Percentiles rank a stretch among this genome's conserved stretches.
phyloP scores from a whole-genome alignment of 1,139 yeast genomes.

The Sugiyamaella sp. region DNA sequence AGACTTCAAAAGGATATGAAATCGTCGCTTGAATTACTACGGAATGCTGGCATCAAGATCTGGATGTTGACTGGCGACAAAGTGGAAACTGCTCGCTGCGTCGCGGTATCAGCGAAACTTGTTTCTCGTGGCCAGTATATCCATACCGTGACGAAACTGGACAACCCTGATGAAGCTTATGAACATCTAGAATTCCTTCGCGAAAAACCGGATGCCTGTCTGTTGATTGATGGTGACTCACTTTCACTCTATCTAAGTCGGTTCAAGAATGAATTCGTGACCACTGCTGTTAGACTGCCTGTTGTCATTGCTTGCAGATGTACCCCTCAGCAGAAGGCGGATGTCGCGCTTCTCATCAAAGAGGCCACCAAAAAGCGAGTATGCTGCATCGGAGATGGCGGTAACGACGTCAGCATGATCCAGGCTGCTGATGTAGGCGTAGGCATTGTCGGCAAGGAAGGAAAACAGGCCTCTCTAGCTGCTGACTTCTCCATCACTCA shows the following conservation, averaged over 20 bases:
- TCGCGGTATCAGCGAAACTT: conserved; percentile 89
- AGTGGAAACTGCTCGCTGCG: conserved; percentile 97
- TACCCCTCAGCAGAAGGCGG: conserved; percentile 98
- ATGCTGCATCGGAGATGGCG: conserved; percentile 99
- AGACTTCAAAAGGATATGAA: conserved; percentile 89
- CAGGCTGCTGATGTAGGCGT: conserved; percentile 99
- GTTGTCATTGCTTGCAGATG: conserved; percentile 98
- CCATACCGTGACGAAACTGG: conserved; percentile 76
- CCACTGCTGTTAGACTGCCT: conserved; percentile 74
- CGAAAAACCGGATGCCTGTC: conserved; percentile 69
- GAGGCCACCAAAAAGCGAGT: conserved; percentile 83
- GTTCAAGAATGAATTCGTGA: conserved; percentile 71
- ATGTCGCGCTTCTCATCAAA: conserved; percentile 80
- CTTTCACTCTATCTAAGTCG: conserved; percentile 66
- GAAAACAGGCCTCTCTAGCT: conserved; percentile 94
- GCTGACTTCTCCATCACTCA: conserved; percentile 96
- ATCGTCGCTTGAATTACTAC: conserved; percentile 82
- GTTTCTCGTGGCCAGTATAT: conserved; percentile 93
- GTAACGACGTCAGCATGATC: conserved; percentile 98
- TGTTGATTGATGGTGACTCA: conserved; percentile 94
- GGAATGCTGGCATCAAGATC: conserved; percentile 95
- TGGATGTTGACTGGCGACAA: conserved; percentile 99
- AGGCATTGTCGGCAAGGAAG: conserved; percentile 98
- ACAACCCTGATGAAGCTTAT: conserved; percentile 53
- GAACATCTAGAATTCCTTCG: conserved; percentile 71